phyloP scores from a whole-genome alignment of 768 basidiomycete genomes.

The Floccularia luteovirens region DNA sequence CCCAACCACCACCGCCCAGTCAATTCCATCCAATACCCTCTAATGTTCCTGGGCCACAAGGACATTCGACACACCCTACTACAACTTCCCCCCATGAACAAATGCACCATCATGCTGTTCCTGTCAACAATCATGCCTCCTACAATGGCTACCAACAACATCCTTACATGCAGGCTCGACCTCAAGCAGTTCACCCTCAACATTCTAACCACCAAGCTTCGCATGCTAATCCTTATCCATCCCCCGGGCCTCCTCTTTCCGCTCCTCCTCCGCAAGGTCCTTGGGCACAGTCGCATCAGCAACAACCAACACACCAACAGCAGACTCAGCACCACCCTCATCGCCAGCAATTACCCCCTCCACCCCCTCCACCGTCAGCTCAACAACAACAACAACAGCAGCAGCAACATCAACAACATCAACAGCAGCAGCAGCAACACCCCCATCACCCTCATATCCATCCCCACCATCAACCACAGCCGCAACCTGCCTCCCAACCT shows the following conservation, averaged over 20 bases:
- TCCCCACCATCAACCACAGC: slow-evolving; percentile 11
- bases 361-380: slow-evolving; percentile 13
- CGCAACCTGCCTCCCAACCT: slow-evolving; percentile 7
- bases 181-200: slow-evolving; percentile 17
- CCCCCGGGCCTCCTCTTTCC: slow-evolving; percentile 29
- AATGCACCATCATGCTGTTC: slow-evolving; percentile 28
- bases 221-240: slow-evolving; percentile 38
- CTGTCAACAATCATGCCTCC: slow-evolving; percentile 24
- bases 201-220: slow-evolving; percentile 24
- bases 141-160: slow-evolving; percentile 19
- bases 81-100: slow-evolving; percentile 28
- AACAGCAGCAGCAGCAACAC: slow-evolving; percentile 9
- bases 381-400: slow-evolving; percentile 13
- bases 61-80: slow-evolving; percentile 17
- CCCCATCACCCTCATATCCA: slow-evolving; percentile 11
- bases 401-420: slow-evolving; percentile 14
- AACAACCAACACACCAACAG: slow-evolving; percentile 18
- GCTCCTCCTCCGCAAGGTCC: slow-evolving; percentile 31
- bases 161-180: slow-evolving; percentile 18
- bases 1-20: slow-evolving; percentile 22
- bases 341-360: slow-evolving; percentile 9
- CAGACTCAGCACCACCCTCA: slow-evolving; percentile 22
- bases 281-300: slow-evolving; percentile 28
- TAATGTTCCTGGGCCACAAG: slow-evolving; percentile 13
- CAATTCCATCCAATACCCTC: slow-evolving; percentile 22